These are phyloP conservation scores for Aegilops bicornis DNA, from an alignment of 176 grass and related monocot species.

Conservation along the genomic window DNA sequence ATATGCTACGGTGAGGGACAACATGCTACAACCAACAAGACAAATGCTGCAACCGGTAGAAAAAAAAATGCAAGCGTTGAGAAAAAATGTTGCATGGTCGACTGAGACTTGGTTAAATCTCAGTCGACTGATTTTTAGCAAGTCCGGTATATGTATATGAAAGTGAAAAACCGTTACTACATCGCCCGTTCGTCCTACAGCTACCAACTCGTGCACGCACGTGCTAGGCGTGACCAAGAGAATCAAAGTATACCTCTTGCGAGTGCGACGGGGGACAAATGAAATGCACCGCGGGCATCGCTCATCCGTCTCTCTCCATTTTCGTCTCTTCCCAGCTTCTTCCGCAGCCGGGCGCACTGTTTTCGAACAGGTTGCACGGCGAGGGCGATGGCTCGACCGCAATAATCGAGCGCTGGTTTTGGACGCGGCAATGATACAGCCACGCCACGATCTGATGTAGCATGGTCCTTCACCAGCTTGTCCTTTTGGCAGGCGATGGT, in stretches of 20 bases:
- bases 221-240: not conserved
- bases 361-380: not conserved
- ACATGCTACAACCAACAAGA: too few relatives aligned
- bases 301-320: not conserved
- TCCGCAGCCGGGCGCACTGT: not conserved
- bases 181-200: too few relatives aligned
- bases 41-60: too few relatives aligned
- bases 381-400: not conserved
- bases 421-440: not conserved
- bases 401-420: not conserved
- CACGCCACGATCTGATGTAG: not conserved
- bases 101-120: too few relatives aligned
- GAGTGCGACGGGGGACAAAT: not conserved
- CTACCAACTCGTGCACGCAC: slow-evolving; percentile 1
- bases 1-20: too few relatives aligned
- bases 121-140: too few relatives aligned
- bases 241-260: not conserved
- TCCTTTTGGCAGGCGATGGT: not conserved
- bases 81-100: too few relatives aligned
- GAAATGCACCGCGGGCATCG: not conserved
- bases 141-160: too few relatives aligned
- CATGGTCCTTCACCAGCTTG: not conserved
- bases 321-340: not conserved
- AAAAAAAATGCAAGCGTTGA: too few relatives aligned
- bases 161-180: too few relatives aligned